phyloP scores from a whole-genome alignment of 495 filamentous ascomycete genomes.

The Aspergillus olivimuriae region DNA sequence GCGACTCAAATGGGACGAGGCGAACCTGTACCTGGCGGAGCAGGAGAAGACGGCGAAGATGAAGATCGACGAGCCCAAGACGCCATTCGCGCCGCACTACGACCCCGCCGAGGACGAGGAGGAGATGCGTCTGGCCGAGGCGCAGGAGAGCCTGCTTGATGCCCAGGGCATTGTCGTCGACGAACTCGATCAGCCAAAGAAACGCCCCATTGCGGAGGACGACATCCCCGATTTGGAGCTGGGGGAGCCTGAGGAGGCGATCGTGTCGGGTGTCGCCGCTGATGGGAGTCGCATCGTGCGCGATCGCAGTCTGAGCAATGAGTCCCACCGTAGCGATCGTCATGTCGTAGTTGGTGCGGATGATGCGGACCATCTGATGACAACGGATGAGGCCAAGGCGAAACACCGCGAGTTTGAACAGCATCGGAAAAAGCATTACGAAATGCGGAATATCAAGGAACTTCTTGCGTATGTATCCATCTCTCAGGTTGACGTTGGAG shows the following conservation, averaged over 20 bases:
- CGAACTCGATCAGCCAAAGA: conserved; percentile 64
- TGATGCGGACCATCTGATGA: conserved; percentile 50
- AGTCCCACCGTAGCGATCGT: conserved; percentile 55
- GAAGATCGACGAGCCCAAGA: conserved; percentile 99
- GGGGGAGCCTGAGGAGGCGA: conserved; percentile 80
- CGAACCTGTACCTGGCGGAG: conserved; percentile 91
- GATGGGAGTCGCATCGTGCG: conserved; percentile 37
- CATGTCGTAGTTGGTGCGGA: conserved; percentile 71
- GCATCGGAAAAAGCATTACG: conserved; percentile 91
- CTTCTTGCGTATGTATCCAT: conserved; percentile 63
- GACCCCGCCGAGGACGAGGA: conserved; percentile 83
- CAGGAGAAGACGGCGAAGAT: conserved; percentile 92
- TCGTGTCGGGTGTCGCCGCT: conserved; percentile 19
- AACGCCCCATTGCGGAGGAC: conserved; percentile 50
- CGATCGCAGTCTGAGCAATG: conserved; percentile 40
- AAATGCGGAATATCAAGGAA: conserved; percentile 93
- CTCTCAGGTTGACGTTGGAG: background rate
- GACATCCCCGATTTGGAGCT: conserved; percentile 91
- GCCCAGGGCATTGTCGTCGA: conserved; percentile 56
- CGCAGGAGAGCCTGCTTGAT: conserved; percentile 42
- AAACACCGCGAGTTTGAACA: conserved; percentile 89
- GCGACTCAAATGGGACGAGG: conserved; percentile 96
- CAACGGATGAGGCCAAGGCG: conserved; percentile 72
- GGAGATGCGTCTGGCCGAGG: conserved; percentile 47
- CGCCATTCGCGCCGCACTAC: conserved; percentile 86